Evolutionary conservation across 441 rosid species (phyloP).

Genomic region (Populus hybrid): DNA sequence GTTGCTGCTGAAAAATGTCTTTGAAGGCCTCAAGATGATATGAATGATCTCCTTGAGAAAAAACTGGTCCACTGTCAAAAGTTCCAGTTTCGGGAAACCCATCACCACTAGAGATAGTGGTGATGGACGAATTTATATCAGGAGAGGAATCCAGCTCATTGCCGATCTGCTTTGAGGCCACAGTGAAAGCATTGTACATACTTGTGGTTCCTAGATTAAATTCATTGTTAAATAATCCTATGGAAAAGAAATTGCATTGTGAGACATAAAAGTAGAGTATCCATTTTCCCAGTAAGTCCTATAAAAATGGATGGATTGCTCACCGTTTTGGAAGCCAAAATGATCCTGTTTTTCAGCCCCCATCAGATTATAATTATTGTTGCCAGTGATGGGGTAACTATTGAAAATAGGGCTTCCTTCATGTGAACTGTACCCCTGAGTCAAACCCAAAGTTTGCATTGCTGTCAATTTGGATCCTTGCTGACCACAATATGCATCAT

Average conservation of each 20-base stretch:
- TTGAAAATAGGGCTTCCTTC: conserved; percentile 11
- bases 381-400: conserved; percentile 1
- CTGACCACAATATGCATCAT: conserved; percentile 13
- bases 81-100: conserved; percentile 21
- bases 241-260: not conserved
- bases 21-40: conserved; percentile 13
- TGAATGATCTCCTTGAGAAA: conserved; percentile 12
- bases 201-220: conserved; percentile 16
- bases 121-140: conserved; percentile 22
- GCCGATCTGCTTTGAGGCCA: conserved; percentile 10
- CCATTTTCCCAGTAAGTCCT: not conserved
- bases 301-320: conserved; percentile 1
- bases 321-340: conserved; percentile 21
- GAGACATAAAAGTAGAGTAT: conserved; percentile 3
- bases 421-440: conserved; percentile 8
- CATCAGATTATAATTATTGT: not conserved
- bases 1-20: conserved; percentile 16
- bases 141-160: conserved; percentile 21
- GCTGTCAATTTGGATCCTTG: conserved; percentile 10
- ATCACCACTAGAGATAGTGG: conserved; percentile 23
- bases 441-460: conserved; percentile 20
- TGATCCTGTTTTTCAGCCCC: conserved; percentile 7
- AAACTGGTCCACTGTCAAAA: conserved; percentile 17
- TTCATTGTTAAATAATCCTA: conserved; percentile 13
- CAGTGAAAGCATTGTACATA: not conserved